Conservation (phyloP, 2,329 filamentous ascomycete species). For the Trichoderma sp. region DNA sequence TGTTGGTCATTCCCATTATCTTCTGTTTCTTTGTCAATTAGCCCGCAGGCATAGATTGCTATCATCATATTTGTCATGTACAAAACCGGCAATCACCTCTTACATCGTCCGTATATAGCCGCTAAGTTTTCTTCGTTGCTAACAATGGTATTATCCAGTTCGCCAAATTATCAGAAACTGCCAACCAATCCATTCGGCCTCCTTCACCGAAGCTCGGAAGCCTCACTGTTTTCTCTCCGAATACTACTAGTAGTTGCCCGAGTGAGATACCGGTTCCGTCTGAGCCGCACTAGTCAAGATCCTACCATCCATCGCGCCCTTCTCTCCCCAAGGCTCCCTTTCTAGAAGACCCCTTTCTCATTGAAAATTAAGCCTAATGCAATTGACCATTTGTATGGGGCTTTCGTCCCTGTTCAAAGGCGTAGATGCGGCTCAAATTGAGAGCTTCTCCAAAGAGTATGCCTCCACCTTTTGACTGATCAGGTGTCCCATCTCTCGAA, state of each 20-base stretch:
- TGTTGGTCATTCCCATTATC: neutral
- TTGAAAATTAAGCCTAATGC: neutral
- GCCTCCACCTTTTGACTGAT: slow-evolving; percentile 77
- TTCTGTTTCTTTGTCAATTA: neutral
- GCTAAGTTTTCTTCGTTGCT: neutral
- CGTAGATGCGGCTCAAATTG: slow-evolving; percentile 51
- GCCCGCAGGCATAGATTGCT: neutral
- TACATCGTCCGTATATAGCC: neutral
- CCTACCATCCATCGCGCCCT: slow-evolving; percentile 1
- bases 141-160: slow-evolving; percentile 12
- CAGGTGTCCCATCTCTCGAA: slow-evolving; percentile 74
- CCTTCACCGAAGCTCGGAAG: slow-evolving; percentile 8
- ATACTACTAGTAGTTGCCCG: neutral
- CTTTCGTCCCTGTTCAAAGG: neutral
- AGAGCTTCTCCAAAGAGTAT: slow-evolving; percentile 80
- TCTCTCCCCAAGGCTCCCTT: neutral
- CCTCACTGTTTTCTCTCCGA: slow-evolving; percentile 11
- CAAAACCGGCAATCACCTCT: neutral
- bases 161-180: neutral
- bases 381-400: neutral
- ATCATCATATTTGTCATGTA: neutral
- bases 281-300: slow-evolving; percentile 18
- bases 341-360: neutral
- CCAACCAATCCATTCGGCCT: neutral
- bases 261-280: slow-evolving; percentile 1